Percentiles rank a stretch among this genome's conserved stretches.
phyloP scores from a whole-genome alignment of 352 stramenopile genomes.

The Ophiocytium majus region DNA sequence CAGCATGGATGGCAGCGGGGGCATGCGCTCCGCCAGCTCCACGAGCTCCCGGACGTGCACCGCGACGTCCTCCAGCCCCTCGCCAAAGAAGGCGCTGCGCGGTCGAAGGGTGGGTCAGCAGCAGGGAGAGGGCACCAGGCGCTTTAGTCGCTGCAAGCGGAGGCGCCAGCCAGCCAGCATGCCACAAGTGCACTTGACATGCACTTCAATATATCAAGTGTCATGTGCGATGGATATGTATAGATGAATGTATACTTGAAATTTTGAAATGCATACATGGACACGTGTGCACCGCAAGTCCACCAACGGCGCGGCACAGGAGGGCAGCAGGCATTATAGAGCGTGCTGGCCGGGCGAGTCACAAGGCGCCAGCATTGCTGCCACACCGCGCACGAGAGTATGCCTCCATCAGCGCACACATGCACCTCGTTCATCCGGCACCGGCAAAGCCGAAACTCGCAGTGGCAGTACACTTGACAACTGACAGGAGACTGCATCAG shows the following conservation, averaged over 20 bases:
- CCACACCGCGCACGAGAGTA: neutral
- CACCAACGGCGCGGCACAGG: too few relatives aligned
- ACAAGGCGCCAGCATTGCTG: too few relatives aligned
- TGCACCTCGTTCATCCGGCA: neutral
- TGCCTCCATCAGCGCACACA: neutral
- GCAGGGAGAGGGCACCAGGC: neutral
- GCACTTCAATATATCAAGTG: neutral
- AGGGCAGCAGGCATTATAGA: too few relatives aligned
- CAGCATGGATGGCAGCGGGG: neutral
- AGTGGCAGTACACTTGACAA: neutral
- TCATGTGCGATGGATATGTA: neutral
- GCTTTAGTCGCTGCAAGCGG: neutral
- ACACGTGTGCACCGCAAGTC: too few relatives aligned
- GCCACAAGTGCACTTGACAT: neutral
- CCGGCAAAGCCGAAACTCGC: neutral
- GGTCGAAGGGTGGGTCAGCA: neutral
- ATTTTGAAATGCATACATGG: neutral
- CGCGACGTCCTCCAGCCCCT: conserved; percentile 15
- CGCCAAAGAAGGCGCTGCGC: conserved; percentile 22
- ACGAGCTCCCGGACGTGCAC: conserved; percentile 1
- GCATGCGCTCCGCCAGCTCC: neutral
- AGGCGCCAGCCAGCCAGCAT: neutral
- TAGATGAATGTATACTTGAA: neutral
- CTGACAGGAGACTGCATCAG: neutral
- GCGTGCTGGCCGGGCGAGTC: too few relatives aligned